phyloP scores from a whole-genome alignment of 2,329 filamentous ascomycete species.

The Sporothrix mexicana region DNA sequence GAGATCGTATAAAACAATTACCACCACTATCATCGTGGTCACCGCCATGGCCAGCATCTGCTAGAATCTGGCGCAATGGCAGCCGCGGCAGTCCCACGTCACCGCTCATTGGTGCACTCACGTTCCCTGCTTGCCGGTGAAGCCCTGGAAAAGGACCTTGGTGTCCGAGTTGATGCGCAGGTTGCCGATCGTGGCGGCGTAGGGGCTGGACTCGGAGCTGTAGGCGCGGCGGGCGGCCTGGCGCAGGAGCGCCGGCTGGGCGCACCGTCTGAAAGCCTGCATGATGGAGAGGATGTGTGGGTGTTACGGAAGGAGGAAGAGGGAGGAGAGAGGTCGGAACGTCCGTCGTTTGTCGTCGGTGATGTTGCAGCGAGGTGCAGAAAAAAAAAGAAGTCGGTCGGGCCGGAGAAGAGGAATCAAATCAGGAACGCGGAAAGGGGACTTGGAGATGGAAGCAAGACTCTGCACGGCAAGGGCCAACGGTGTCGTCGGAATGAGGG shows the following conservation, averaged over 20 bases:
- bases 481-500: constrained; percentile 26
- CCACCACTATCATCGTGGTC: constrained; percentile 16
- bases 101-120: constrained; percentile 54
- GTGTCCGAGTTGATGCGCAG: constrained; percentile 92
- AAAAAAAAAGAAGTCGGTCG: constrained; percentile 25
- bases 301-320: constrained; percentile 15
- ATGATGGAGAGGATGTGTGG: constrained; percentile 56
- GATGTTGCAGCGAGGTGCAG: constrained; percentile 8
- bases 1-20: background rate
- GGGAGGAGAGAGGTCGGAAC: constrained; percentile 6
- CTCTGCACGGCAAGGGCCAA: constrained; percentile 8
- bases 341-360: constrained; percentile 19
- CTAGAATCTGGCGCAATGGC: background rate
- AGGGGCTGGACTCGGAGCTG: constrained; percentile 72
- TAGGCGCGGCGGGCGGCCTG: constrained; percentile 72
- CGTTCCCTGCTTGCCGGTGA: constrained; percentile 97
- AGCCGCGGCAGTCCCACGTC: background rate
- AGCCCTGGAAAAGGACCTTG: constrained; percentile 95
- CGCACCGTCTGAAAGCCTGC: constrained; percentile 82
- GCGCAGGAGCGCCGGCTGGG: constrained; percentile 70
- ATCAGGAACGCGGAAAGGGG: constrained; percentile 20
- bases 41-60: background rate
- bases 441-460: constrained; percentile 26
- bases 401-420: background rate
- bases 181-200: constrained; percentile 78